Base-by-base conservation (phyloP, 1,284 basidiomycete genomes). In the Ganoderma resinaceum region DNA sequence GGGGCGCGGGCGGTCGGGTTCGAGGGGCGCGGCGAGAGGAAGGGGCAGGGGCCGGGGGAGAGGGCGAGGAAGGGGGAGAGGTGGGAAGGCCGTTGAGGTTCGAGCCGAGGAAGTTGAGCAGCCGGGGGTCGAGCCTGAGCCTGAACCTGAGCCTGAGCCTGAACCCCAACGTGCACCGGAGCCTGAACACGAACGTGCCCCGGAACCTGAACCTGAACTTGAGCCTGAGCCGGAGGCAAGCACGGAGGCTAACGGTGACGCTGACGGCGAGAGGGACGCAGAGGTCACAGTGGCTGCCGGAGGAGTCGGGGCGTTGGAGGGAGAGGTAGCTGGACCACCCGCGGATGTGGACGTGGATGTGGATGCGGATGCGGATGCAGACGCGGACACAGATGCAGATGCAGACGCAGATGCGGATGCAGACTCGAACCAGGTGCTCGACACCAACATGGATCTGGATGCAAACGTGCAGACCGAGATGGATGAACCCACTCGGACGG, bases 21-120 rank as follows among this genome's bases (percentile, higher is more conserved):
- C 38, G 38, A 61, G 60, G 38, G 40, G 46, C 29, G 33, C 37
- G 55, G 46, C 33, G 59, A 55, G 20, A 26, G 65, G 64, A 29
- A 31, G 33, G 61, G 71, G 58, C 57, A 61, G 65, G 59, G 67
- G 64, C 33, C 62, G 59, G 18, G 46, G 61, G 26, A 37, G 40
- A 29, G 68, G 38, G 52, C 63, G 62, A 58, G 62, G 35, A 60
- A 23, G 61, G 65, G 63, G 46, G 23, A 43, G 26, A 35, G 29
- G n/a, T n/a, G n/a, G 38, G 33, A 58, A 23, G 55, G 29, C 26
- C 20, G 52, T 55, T 1, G 58, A 38, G 33, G 57, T 12, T 37
- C 20, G 23, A 23, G 37, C 7, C 5, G 58, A 40, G 58, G 58
- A 26, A 23, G 58, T 38, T 16, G 57, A 66, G 55, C 61, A 38